A percentile compares a stretch with the other conserved stretches of the same genome.
Evolutionary conservation across 352 stramenopile genomes (phyloP).

Genomic region (Phytophthora citrophthora): DNA sequence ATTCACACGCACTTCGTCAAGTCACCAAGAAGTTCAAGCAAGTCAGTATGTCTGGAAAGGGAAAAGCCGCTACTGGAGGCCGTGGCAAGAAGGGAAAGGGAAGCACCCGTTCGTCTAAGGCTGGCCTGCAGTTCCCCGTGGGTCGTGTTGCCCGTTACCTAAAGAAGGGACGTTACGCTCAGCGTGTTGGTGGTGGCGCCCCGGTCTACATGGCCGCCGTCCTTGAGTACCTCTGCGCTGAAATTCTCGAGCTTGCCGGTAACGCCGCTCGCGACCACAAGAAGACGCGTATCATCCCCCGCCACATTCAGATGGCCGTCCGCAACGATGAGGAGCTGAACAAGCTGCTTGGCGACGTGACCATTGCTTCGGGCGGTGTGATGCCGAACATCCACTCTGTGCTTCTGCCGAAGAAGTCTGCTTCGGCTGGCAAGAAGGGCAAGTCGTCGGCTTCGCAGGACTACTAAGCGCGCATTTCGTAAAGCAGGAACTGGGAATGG

Average conservation of each 20-base stretch:
- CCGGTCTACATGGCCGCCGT: constrained; percentile 96
- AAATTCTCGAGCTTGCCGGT: constrained; percentile 95
- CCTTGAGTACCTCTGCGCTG: constrained; percentile 94
- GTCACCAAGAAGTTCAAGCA: constrained; percentile 29
- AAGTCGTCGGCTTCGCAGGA: constrained; percentile 63
- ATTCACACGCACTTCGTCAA: constrained; percentile 38
- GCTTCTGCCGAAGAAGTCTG: constrained; percentile 88
- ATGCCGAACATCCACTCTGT: constrained; percentile 97
- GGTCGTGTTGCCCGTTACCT: constrained; percentile 95
- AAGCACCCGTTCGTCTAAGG: constrained; percentile 85
- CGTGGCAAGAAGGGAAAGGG: constrained; percentile 78
- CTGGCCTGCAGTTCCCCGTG: constrained; percentile 95
- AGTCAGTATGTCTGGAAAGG: constrained; percentile 76
- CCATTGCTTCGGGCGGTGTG: constrained; percentile 95
- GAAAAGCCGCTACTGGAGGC: constrained; percentile 75
- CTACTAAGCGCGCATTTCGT: constrained; percentile 53
- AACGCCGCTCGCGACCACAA: constrained; percentile 97
- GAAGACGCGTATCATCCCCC: constrained; percentile 96
- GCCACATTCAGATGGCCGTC: constrained; percentile 96
- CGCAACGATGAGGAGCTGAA: constrained; percentile 96
- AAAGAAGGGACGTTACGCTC: constrained; percentile 92
- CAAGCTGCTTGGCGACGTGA: constrained; percentile 95
- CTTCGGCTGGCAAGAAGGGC: constrained; percentile 55
- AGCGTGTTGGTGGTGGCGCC: constrained; percentile 91
- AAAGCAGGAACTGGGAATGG: constrained; percentile 1